These are phyloP conservation scores for Candida namnaoensis DNA, from an alignment of 805 yeast species.

Conservation along the genomic window DNA sequence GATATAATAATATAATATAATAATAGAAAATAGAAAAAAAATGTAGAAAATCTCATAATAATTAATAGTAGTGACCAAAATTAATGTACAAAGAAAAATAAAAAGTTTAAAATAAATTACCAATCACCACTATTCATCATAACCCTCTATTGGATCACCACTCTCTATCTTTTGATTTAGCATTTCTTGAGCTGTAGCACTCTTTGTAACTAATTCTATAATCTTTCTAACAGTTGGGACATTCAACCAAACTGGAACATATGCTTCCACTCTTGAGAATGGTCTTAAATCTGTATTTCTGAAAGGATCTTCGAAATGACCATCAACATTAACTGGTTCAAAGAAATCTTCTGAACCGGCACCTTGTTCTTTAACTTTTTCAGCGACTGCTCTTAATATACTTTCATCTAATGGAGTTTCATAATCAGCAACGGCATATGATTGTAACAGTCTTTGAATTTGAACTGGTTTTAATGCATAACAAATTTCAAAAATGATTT, in stretches of 20 bases:
- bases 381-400: conserved; percentile 75
- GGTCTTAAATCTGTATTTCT: conserved; percentile 67
- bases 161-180: conserved; percentile 15
- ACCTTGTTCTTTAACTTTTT: conserved; percentile 58
- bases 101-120: not conserved
- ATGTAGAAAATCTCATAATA: too few relatives aligned
- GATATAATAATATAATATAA: too few relatives aligned
- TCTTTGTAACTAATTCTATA: conserved; percentile 79
- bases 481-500: conserved; percentile 89
- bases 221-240: conserved; percentile 84
- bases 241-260: conserved; percentile 90
- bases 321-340: conserved; percentile 59
- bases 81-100: too few relatives aligned
- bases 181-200: conserved; percentile 62
- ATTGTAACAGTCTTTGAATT: conserved; percentile 84
- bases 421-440: conserved; percentile 87
- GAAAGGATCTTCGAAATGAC: conserved; percentile 79
- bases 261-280: conserved; percentile 76
- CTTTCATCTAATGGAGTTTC: conserved; percentile 86
- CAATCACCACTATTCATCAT: not conserved
- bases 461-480: conserved; percentile 92
- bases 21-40: too few relatives aligned
- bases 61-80: not conserved
- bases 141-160: conserved; percentile 10
- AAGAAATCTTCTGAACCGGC: conserved; percentile 52